These are phyloP conservation scores for Houttuynia cordata DNA, from an alignment of 164 flowering plant species.

Conservation along the genomic window DNA sequence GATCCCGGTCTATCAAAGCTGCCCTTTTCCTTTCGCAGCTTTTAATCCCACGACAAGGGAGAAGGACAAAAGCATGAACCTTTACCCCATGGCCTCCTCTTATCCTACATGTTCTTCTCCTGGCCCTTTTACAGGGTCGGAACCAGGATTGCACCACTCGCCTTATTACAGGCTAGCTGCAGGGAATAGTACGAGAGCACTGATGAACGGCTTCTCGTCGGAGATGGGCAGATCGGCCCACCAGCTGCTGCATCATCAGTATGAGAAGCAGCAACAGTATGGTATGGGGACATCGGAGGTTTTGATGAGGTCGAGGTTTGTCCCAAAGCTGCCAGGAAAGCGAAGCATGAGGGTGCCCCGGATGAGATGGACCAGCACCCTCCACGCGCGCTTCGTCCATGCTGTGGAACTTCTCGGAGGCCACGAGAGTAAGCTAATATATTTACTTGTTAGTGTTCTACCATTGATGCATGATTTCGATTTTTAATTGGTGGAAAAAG, in stretches of 20 bases:
- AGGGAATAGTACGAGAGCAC: constrained; percentile 2
- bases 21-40: constrained; percentile 38
- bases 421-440: constrained; percentile 48
- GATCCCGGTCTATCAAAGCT: constrained; percentile 49
- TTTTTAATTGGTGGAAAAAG: too few species aligned
- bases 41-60: constrained; percentile 7
- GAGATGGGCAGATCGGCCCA: constrained; percentile 18
- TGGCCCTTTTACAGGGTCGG: background rate
- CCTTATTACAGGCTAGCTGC: constrained; percentile 19
- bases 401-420: constrained; percentile 77
- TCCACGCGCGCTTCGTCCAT: constrained; percentile 59
- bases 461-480: background rate
- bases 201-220: constrained; percentile 25
- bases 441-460: background rate
- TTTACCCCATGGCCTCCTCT: constrained; percentile 19
- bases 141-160: constrained; percentile 14
- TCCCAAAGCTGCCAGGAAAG: constrained; percentile 36
- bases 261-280: constrained; percentile 6
- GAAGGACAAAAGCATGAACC: background rate
- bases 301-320: constrained; percentile 38
- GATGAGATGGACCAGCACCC: constrained; percentile 68
- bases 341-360: constrained; percentile 61
- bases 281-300: constrained; percentile 20
- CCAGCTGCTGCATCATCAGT: constrained; percentile 16
- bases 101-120: constrained; percentile 4